Percentiles rank a stretch among this genome's conserved stretches.
Conservation (phyloP, 352 stramenopile genomes). For the Phytophthora quininea region DNA sequence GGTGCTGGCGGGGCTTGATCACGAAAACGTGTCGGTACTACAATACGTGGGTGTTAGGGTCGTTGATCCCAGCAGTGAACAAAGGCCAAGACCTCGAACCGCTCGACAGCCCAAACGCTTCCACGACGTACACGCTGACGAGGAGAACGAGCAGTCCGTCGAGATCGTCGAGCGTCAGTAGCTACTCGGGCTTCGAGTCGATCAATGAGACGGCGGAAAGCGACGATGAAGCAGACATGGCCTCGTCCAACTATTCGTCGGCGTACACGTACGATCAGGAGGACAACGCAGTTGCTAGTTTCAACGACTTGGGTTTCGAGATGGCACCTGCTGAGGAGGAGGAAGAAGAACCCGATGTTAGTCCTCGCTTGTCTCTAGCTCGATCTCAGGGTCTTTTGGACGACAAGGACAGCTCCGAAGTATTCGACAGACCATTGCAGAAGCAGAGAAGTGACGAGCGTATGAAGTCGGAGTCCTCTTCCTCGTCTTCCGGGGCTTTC, state of each 20-base stretch:
- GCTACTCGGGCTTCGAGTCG: slow-evolving; percentile 19
- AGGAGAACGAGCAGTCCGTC: slow-evolving; percentile 29
- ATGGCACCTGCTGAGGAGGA: slow-evolving; percentile 33
- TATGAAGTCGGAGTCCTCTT: slow-evolving; percentile 26
- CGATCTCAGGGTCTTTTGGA: slow-evolving; percentile 15
- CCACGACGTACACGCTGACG: slow-evolving; percentile 21
- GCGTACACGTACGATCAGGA: slow-evolving; percentile 33
- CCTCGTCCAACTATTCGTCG: slow-evolving; percentile 27
- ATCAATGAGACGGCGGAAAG: slow-evolving; percentile 13
- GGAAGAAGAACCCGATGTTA: slow-evolving; percentile 16
- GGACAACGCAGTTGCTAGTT: slow-evolving; percentile 34
- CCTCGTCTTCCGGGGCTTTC: slow-evolving; percentile 26
- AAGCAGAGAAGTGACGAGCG: slow-evolving; percentile 11
- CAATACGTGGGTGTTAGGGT: slow-evolving; percentile 81
- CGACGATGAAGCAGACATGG: slow-evolving; percentile 36
- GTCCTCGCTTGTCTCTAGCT: slow-evolving; percentile 24
- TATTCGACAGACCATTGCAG: slow-evolving; percentile 18
- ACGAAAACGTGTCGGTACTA: slow-evolving; percentile 96
- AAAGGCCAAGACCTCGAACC: slow-evolving; percentile 31
- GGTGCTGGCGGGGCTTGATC: slow-evolving; percentile 90
- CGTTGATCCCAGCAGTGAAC: slow-evolving; percentile 61
- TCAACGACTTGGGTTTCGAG: slow-evolving; percentile 66
- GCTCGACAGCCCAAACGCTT: slow-evolving; percentile 25
- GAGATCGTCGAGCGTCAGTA: slow-evolving; percentile 14
- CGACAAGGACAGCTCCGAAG: slow-evolving; percentile 25